Base-by-base conservation (phyloP, 1,284 basidiomycete species). In the Boletus hoseneyae region DNA sequence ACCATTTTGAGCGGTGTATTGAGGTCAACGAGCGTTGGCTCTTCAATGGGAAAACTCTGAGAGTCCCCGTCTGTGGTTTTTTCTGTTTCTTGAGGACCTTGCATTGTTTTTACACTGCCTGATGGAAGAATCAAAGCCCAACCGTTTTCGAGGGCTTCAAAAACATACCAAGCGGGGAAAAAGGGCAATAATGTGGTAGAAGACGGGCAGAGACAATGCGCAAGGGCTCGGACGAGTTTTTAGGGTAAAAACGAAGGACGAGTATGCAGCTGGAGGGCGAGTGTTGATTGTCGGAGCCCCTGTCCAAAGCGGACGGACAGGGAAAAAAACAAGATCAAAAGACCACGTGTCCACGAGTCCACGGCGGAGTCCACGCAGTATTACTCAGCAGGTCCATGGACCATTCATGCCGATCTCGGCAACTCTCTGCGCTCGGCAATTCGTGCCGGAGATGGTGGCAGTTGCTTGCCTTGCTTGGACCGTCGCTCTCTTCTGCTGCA, bases 231-330 rank as follows among this genome's bases (percentile, higher is more conserved):
- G 27, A 54, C 47, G 5, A 39, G 49, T 52, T 57, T 67, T 62
- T 51, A 39, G 43, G 35, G 39, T 19, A 15, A 42, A 53, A 57
- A 54, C 18, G 51, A 52, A 23, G 49, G 51, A 33, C 43, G 47
- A 30, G n/a, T n/a, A n/a, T n/a, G n/a, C n/a, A n/a, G n/a, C 60
- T 55, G 54, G 53, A 55, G 59, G 49, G 48, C 63, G 59, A 67
- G 63, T 51, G 63, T 65, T 53, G 66, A 66, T 68, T 68, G 63
- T 68, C 66, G 61, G 64, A 68, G 63, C 63, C 63, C 63, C 63
- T 65, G 63, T 68, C 63, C 63, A 64, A 60, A 52, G 54, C 62
- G 58, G 64, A 59, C 55, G 48, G 59, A 63, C 66, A 66, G 61
- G 63, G 65, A 66, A 67, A 65, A 65, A 65, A 65, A 65, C 62